Base-by-base conservation (phyloP, 257 asterid genomes). In the Solanum piurae region DNA sequence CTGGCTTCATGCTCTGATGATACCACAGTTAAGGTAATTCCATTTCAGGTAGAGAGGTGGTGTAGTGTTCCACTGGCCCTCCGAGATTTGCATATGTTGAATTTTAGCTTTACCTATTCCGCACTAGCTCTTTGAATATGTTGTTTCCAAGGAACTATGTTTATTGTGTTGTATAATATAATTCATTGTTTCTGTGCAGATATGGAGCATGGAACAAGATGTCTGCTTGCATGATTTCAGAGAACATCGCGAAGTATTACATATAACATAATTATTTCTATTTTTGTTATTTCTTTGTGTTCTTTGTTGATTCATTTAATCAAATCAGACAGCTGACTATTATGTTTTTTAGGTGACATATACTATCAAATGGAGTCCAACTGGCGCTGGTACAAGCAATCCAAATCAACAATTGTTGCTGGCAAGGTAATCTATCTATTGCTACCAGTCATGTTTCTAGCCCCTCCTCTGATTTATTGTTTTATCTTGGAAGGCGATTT, bases 1-100 rank as follows among this genome's bases (percentile, higher is more conserved):
- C 91, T 97, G 91, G 99, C 99, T 25, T 97, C 99, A 66, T 95
- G 99, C 93, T 95, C 99, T 80, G 99, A 97, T 55, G 99, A 97
- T 93, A 89, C 93, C 89, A 95, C 99, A 2, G 96, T 98, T 27
- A 95, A 97, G 98, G 69, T 60, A 60, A 60, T 60, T 60, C 66
- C 66, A 27, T 27, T 64, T 64, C 12, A 25, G 72, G 25, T 18
- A 33, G 79, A 18, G 44, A 18, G 25, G 44, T 38, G 12, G 12
- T 72, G 44, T 11, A 14, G 25, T 29, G 44, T 9, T 44, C 44
- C 25, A 34, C 79, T 72, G 44, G 7, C 79, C 79, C 79, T 72
- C 10, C 14, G 42, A 27, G 79, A 72, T 72, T 52, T 52, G 1
- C 62, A 18, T 52, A 18, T 18, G n/a, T 52, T 52, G 62, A 52